Evolutionary conservation across 2,329 filamentous ascomycete species (phyloP), one percentile per base, ranked within the genome.

Genomic region (Trichoderma oligosporum): DNA sequence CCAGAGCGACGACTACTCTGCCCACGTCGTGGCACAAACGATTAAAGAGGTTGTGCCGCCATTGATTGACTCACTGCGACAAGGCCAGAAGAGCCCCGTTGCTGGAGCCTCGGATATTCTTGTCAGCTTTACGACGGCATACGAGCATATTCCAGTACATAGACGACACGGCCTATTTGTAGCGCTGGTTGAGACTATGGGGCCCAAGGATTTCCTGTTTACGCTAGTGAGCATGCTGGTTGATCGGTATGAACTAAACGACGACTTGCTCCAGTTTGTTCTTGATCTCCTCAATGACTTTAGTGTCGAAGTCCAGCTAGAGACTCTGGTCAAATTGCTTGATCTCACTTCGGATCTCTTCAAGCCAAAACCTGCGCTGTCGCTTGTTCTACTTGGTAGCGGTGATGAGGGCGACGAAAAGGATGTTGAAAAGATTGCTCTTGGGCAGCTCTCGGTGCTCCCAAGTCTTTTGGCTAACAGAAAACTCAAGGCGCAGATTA

Each of bases 1-100:
- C 47, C 93, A 97, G 74, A 91, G 90, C 65, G 95, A 99, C 66
- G 93, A 97, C 65, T 97, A 97, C 74, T 97, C 94, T 20, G 91
- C 92, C 11, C 90, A 96, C 70, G 93, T 99, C 29, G 93, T 97
- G 58, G 91, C 95, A 66, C 91, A 91, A 76, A 97, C 94, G 1
- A 92, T 99, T 65, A 89, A 91, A 61, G 88, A 93, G 65, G 92
- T 99, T 20, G 89, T 99, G 27, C 95, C 95, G 22, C 91, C 93
- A 12, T 78, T 99, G 42, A 91, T 97, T 36, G 84, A 86, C 29
- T 96, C 91, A 0, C 80, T 99, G 59, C 85, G 89, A 54, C 88
- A 88, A 67, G 89, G 90, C 65, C 87, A 89, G 64, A 86, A 91
- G 65, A 84, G 84, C 62, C 80, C 90, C 33, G 83, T 96, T 20